Percentiles rank a stretch among this genome's conserved stretches.
phyloP scores from a whole-genome alignment of 495 filamentous ascomycete species.

The Penicillium lagena region DNA sequence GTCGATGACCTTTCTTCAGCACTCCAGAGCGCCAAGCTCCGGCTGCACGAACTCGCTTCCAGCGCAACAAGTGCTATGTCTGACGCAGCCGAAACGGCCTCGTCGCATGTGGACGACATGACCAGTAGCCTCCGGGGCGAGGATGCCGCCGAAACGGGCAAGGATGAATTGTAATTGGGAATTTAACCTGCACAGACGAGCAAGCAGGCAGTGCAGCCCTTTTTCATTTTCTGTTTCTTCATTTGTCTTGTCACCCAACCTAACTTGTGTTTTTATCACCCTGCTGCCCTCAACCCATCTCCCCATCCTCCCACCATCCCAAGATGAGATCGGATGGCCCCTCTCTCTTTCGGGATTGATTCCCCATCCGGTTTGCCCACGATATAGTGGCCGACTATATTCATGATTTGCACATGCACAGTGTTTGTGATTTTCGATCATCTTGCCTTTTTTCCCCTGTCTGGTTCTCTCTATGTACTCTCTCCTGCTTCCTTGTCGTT shows the following conservation, averaged over 20 bases:
- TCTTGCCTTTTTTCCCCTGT: background rate
- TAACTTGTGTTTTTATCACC: too few species aligned
- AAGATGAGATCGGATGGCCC: too few species aligned
- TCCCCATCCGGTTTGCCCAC: conserved; percentile 36
- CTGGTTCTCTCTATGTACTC: too few species aligned
- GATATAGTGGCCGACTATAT: conserved; percentile 13
- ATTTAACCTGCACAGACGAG: too few species aligned
- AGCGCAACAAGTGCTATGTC: conserved; percentile 28
- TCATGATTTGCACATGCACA: conserved; percentile 20
- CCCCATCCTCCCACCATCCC: too few species aligned
- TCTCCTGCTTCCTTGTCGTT: too few species aligned
- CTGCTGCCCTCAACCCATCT: too few species aligned
- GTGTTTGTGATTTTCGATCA: conserved; percentile 6
- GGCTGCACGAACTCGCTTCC: conserved; percentile 36
- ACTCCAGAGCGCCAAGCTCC: conserved; percentile 43
- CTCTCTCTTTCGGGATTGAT: conserved; percentile 21
- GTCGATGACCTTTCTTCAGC: conserved; percentile 46
- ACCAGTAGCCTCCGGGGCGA: conserved; percentile 22
- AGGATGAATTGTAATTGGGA: conserved; percentile 51
- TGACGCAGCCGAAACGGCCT: conserved; percentile 31
- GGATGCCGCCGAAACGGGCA: conserved; percentile 18
- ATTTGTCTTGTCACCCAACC: too few species aligned
- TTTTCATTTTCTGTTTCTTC: too few species aligned
- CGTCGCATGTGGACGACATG: conserved; percentile 42
- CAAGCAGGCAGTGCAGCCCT: too few species aligned